phyloP scores from a whole-genome alignment of 306 rosid genomes.

The Abrus precatorius region DNA sequence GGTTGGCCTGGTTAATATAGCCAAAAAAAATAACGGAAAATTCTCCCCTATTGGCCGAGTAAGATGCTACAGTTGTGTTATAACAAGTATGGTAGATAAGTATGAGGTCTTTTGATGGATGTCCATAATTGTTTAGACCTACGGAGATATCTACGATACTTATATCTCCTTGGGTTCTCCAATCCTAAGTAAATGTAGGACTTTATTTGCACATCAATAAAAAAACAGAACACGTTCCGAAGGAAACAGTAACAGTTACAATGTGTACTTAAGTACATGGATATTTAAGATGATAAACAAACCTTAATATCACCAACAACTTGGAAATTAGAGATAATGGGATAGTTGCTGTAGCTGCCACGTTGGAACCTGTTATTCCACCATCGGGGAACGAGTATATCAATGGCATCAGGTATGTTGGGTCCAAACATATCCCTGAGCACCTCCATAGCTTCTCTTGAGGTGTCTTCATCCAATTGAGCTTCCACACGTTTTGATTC shows the following conservation, averaged over 20 bases:
- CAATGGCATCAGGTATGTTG: slow-evolving; percentile 77
- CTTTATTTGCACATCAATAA: background rate
- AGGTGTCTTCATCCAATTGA: slow-evolving; percentile 76
- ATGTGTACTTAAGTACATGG: background rate
- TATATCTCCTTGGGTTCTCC: background rate
- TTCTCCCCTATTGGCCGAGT: no score
- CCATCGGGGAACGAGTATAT: slow-evolving; percentile 93
- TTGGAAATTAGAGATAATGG: slow-evolving; percentile 68
- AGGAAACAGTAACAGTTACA: background rate
- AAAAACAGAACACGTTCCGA: slow-evolving; percentile 20
- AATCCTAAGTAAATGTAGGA: no score
- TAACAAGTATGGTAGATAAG: no score
- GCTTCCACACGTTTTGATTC: slow-evolving; percentile 98
- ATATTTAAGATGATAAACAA: slow-evolving; percentile 33
- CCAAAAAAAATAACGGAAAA: no score
- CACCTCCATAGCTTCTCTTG: slow-evolving; percentile 87
- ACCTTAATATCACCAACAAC: slow-evolving; percentile 76
- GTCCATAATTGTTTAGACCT: no score
- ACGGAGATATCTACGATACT: no score
- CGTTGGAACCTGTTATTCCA: slow-evolving; percentile 92
- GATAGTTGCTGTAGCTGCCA: slow-evolving; percentile 97
- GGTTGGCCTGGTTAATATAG: no score
- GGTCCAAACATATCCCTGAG: slow-evolving; percentile 90
- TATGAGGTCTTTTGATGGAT: no score
- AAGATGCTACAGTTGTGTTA: no score